Evolutionary conservation across 1,284 basidiomycete genomes (phyloP).

Genomic region (Flammula alnicola): DNA sequence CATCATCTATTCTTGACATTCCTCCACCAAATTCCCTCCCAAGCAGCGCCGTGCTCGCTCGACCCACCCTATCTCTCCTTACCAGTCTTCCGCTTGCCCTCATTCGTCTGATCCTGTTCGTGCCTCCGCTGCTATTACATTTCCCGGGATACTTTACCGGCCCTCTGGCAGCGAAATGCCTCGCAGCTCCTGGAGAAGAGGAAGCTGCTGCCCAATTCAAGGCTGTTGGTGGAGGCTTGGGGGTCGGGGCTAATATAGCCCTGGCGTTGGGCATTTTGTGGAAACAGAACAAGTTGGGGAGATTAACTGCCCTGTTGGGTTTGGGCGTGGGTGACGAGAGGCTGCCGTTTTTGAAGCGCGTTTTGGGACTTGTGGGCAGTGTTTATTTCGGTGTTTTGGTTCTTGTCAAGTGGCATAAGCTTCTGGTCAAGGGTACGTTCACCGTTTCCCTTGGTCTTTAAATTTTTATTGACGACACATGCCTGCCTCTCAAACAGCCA

Average conservation of each 20-base stretch:
- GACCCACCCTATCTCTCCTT: slow-evolving; percentile 20
- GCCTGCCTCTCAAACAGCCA: slow-evolving; percentile 4
- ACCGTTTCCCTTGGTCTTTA: background rate
- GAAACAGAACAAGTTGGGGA: slow-evolving; percentile 20
- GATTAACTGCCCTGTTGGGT: slow-evolving; percentile 15
- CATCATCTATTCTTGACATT: slow-evolving; percentile 16
- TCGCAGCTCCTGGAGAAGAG: slow-evolving; percentile 42
- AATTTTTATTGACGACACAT: too few relatives aligned
- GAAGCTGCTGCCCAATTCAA: slow-evolving; percentile 49
- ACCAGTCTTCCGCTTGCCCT: slow-evolving; percentile 28
- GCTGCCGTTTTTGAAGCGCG: slow-evolving; percentile 22
- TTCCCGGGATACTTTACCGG: slow-evolving; percentile 42
- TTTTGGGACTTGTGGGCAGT: slow-evolving; percentile 26
- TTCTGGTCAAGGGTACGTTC: slow-evolving; percentile 42
- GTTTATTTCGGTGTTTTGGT: slow-evolving; percentile 39
- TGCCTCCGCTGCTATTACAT: slow-evolving; percentile 40
- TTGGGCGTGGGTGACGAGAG: slow-evolving; percentile 10
- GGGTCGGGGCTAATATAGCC: slow-evolving; percentile 36
- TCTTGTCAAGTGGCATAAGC: slow-evolving; percentile 51
- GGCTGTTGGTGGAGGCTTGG: slow-evolving; percentile 45
- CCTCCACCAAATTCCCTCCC: slow-evolving; percentile 15
- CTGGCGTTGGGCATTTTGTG: slow-evolving; percentile 22
- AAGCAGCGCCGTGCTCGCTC: slow-evolving; percentile 9
- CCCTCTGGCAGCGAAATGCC: slow-evolving; percentile 31
- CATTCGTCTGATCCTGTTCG: slow-evolving; percentile 34